Evolutionary conservation across 768 basidiomycete species (phyloP).

Genomic region (Chalciporus pseudorubinellus): DNA sequence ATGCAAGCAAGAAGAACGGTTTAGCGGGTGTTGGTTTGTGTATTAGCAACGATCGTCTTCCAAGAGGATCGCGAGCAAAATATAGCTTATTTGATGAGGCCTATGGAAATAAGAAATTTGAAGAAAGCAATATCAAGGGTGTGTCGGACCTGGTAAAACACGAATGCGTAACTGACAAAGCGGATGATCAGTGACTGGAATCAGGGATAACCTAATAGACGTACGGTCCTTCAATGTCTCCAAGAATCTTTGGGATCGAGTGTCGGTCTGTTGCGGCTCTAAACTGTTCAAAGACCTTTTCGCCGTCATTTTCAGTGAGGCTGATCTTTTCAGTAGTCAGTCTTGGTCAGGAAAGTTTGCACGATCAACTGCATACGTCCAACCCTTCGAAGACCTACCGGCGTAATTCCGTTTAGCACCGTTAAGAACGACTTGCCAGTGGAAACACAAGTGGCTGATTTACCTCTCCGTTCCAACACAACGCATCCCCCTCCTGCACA

Average conservation of each 20-base stretch:
- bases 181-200: background rate
- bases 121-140: background rate
- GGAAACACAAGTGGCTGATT: conserved; percentile 8
- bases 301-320: conserved; percentile 70
- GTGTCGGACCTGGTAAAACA: conserved; percentile 68
- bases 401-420: background rate
- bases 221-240: conserved; percentile 78
- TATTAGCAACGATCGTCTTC: conserved; percentile 79
- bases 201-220: conserved; percentile 28
- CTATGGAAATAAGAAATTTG: conserved; percentile 33
- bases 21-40: conserved; percentile 49
- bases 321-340: conserved; percentile 44
- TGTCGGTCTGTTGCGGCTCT: conserved; percentile 24
- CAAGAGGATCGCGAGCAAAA: conserved; percentile 81
- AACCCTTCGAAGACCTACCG: conserved; percentile 73
- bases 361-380: conserved; percentile 44
- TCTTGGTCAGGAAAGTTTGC: background rate
- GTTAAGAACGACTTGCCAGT: background rate
- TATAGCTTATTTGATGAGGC: conserved; percentile 47
- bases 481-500: conserved; percentile 47
- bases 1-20: conserved; percentile 62
- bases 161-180: conserved; percentile 67
- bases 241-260: conserved; percentile 52
- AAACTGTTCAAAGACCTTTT: conserved; percentile 43
- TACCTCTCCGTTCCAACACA: conserved; percentile 90